These are phyloP conservation scores for Talaromyces sp. DNA, from an alignment of 2,329 filamentous ascomycete genomes.

Conservation along the genomic window DNA sequence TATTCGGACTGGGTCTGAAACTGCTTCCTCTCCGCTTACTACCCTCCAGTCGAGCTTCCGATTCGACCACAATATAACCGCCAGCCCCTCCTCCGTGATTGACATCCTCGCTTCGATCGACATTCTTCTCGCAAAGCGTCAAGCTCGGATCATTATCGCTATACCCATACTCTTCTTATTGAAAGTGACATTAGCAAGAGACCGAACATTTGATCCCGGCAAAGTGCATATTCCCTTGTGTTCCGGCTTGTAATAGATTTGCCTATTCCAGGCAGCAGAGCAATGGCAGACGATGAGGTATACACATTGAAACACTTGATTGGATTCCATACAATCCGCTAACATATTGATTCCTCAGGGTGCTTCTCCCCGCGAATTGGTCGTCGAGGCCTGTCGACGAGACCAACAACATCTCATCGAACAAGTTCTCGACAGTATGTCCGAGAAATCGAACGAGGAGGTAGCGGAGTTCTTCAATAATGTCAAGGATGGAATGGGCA, in stretches of 20 bases:
- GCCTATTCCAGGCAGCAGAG: constrained; percentile 31
- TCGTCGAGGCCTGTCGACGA: constrained; percentile 88
- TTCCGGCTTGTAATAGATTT: not conserved
- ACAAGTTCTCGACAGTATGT: constrained; percentile 66
- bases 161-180: not conserved
- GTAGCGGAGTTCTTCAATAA: constrained; percentile 79
- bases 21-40: too few species aligned
- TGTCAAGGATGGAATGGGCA: constrained; percentile 80
- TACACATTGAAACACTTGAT: constrained; percentile 10
- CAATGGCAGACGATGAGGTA: constrained; percentile 48
- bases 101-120: constrained; percentile 23
- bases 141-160: not conserved
- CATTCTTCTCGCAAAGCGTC: not conserved
- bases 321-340: not conserved
- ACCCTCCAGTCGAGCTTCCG: not conserved
- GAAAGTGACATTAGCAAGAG: not conserved
- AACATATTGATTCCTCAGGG: constrained; percentile 55
- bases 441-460: constrained; percentile 58
- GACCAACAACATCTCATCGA: constrained; percentile 85
- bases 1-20: not conserved
- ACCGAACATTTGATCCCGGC: not conserved
- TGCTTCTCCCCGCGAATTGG: constrained; percentile 77
- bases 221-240: not conserved
- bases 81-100: constrained; percentile 17
- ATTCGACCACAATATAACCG: constrained; percentile 9